Evolutionary conservation across 192 early-diverging fungal species (phyloP).

Genomic region (Lobulomyces angularis): DNA sequence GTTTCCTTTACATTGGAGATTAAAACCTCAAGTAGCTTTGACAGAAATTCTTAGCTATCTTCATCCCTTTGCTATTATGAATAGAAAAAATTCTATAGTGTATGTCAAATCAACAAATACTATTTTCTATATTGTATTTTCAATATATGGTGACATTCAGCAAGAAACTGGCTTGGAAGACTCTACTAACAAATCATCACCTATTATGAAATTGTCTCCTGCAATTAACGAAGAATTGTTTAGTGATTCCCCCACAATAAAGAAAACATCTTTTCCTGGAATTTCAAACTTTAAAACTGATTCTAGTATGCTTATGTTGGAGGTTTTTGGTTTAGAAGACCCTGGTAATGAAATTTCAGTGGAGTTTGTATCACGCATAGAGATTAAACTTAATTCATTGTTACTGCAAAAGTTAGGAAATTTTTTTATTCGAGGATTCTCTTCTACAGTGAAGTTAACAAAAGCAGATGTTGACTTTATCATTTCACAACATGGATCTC

Average conservation of each 20-base stretch:
- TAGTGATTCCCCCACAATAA: conserved; percentile 20
- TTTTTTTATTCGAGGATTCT: conserved; percentile 58
- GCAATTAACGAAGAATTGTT: conserved; percentile 20
- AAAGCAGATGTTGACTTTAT: conserved; percentile 68
- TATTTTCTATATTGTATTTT: conserved; percentile 45
- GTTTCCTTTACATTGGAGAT: conserved; percentile 65
- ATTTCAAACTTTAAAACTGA: too few species aligned
- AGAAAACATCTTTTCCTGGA: conserved; percentile 16
- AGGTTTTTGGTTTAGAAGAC: conserved; percentile 60
- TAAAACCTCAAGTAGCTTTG: conserved; percentile 51
- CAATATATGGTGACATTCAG: conserved; percentile 25
- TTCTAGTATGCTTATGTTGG: conserved; percentile 49
- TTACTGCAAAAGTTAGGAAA: conserved; percentile 50
- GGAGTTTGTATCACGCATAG: conserved; percentile 51
- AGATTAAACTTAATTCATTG: conserved; percentile 43
- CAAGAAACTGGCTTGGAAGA: conserved; percentile 10
- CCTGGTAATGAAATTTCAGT: conserved; percentile 40
- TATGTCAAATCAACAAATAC: conserved; percentile 46
- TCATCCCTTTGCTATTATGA: conserved; percentile 48
- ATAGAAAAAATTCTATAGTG: conserved; percentile 64
- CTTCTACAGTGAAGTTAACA: conserved; percentile 46
- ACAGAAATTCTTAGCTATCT: conserved; percentile 43
- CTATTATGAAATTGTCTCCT: conserved; percentile 7
- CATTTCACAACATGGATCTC: too few species aligned
- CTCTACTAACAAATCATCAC: conserved; percentile 13